Conservation (phyloP, 2,329 filamentous ascomycete species). For the Apiospora saccharicola region DNA sequence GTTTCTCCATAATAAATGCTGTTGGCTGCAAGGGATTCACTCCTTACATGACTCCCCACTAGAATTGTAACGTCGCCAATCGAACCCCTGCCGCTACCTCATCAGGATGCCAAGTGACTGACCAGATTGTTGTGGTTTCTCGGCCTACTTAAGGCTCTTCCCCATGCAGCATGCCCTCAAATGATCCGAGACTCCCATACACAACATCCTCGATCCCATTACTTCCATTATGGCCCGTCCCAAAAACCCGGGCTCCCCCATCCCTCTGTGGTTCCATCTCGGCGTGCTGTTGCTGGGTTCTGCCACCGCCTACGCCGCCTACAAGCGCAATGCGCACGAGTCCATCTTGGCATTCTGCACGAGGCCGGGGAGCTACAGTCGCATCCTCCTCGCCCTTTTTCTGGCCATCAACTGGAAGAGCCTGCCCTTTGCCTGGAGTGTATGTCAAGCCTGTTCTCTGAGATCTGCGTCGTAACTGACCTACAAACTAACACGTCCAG, state of each 20-base stretch:
- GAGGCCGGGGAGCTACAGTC: not conserved
- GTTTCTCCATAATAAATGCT: too few species aligned
- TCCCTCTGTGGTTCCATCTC: not conserved
- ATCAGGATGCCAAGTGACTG: too few species aligned
- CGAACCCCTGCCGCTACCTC: too few species aligned
- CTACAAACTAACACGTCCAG: slow-evolving; percentile 42
- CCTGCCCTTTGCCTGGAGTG: slow-evolving; percentile 78
- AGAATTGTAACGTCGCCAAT: too few species aligned
- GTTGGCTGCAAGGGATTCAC: too few species aligned
- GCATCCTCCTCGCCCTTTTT: not conserved
- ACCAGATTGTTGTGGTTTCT: too few species aligned
- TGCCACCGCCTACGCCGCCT: not conserved
- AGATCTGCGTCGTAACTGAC: too few species aligned
- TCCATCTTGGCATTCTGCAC: not conserved
- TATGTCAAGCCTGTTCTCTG: slow-evolving; percentile 49
- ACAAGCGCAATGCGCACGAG: not conserved
- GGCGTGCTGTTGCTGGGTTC: not conserved
- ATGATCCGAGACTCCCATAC: too few species aligned
- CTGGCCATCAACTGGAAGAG: slow-evolving; percentile 71
- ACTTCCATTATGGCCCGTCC: not conserved
- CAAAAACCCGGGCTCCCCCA: not conserved
- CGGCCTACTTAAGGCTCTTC: too few species aligned
- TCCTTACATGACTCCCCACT: too few species aligned
- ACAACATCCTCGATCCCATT: too few species aligned
- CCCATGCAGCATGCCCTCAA: too few species aligned